These are phyloP conservation scores for Penicillium hesseltinei DNA, from an alignment of 2,329 filamentous ascomycete species.

Conservation along the genomic window DNA sequence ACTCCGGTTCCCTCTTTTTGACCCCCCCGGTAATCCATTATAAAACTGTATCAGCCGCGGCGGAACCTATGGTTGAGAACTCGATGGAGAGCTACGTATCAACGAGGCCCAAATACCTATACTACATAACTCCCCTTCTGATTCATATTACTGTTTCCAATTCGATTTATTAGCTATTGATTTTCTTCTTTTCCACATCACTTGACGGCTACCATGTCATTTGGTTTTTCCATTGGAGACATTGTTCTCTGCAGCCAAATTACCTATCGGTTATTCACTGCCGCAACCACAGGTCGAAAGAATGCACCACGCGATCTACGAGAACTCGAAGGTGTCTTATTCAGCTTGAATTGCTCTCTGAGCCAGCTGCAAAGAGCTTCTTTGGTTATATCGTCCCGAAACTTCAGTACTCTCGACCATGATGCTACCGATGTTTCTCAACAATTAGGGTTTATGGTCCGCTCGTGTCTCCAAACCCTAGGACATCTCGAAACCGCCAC, in stretches of 20 bases:
- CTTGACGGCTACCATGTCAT: not conserved
- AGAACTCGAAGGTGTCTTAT: not conserved
- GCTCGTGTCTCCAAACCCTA: not conserved
- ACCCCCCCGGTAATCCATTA: too few relatives aligned
- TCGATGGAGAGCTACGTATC: too few relatives aligned
- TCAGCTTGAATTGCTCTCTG: not conserved
- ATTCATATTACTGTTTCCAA: not conserved
- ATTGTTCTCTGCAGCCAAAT: conserved; percentile 1
- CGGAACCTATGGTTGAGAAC: too few relatives aligned
- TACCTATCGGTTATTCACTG: not conserved
- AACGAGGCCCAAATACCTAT: not conserved
- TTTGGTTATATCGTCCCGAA: not conserved
- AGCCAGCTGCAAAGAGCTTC: not conserved
- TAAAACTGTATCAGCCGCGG: too few relatives aligned
- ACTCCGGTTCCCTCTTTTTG: too few relatives aligned
- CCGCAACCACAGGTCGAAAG: not conserved
- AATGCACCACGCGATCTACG: not conserved
- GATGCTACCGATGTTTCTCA: not conserved
- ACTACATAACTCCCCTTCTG: not conserved
- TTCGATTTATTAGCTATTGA: not conserved
- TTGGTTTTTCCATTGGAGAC: not conserved
- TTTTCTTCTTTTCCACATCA: not conserved
- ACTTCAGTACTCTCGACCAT: not conserved
- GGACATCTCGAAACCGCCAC: not conserved
- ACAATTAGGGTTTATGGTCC: not conserved